These are phyloP conservation scores for Aspergillaceae sp. DNA, from an alignment of 2,329 filamentous ascomycete species.

Conservation along the genomic window DNA sequence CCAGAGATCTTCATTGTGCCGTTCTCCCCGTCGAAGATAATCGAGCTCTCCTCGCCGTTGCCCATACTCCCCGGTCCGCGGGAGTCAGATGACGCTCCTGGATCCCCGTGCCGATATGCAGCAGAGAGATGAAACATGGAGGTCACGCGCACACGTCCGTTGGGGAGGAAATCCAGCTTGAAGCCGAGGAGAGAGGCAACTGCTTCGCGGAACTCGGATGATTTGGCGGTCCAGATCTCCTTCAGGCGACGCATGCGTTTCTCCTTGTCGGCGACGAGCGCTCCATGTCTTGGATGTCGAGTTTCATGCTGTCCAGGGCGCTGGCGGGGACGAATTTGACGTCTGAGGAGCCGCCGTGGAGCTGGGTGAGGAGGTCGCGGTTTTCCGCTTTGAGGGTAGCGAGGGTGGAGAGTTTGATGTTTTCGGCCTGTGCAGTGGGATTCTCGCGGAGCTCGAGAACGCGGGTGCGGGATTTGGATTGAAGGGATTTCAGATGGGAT, in stretches of 20 bases:
- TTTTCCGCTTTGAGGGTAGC: constrained; percentile 75
- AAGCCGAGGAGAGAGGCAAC: constrained; percentile 88
- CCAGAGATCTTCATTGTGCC: constrained; percentile 98
- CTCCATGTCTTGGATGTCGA: constrained; percentile 65
- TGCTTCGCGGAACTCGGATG: constrained; percentile 88
- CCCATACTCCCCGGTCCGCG: constrained; percentile 36
- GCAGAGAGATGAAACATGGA: constrained; percentile 68
- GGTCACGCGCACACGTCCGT: constrained; percentile 88
- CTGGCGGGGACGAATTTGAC: constrained; percentile 64
- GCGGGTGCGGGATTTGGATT: constrained; percentile 65
- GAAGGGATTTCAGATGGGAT: constrained; percentile 61
- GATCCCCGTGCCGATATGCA: constrained; percentile 34
- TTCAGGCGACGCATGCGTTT: constrained; percentile 81
- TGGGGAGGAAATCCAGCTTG: constrained; percentile 94
- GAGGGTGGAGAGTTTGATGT: constrained; percentile 73
- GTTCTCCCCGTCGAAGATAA: constrained; percentile 82
- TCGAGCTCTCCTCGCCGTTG: constrained; percentile 46
- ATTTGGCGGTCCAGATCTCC: constrained; percentile 86
- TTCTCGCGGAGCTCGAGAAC: constrained; percentile 84
- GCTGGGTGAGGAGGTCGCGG: constrained; percentile 65
- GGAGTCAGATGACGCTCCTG: constrained; percentile 53
- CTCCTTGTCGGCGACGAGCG: constrained; percentile 58
- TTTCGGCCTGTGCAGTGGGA: constrained; percentile 76
- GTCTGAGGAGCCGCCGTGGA: constrained; percentile 44
- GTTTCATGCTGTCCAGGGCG: constrained; percentile 64